Percentiles rank a stretch among this genome's conserved stretches.
These are phyloP conservation scores for Xylaria polymorpha DNA, from an alignment of 2,329 filamentous ascomycete genomes.

Conservation along the genomic window DNA sequence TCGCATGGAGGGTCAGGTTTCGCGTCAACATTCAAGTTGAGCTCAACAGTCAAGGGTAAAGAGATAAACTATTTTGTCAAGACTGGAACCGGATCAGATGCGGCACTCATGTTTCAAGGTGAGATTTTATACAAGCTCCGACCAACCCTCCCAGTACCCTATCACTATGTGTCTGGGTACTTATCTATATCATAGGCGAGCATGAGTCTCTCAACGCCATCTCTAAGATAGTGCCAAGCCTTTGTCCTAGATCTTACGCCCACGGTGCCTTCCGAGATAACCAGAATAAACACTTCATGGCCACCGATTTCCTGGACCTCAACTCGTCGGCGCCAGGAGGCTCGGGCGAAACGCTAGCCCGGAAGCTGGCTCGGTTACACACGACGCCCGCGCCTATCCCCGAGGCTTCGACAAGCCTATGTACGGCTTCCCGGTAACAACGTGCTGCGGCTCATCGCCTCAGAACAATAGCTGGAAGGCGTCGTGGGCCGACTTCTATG, in stretches of 20 bases:
- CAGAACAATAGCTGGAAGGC: constrained; percentile 81
- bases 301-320: constrained; percentile 84
- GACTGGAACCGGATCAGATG: constrained; percentile 68
- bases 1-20: constrained; percentile 75
- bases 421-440: constrained; percentile 87
- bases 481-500: constrained; percentile 89
- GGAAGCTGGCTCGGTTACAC: constrained; percentile 83
- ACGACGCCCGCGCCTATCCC: constrained; percentile 77
- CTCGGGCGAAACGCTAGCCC: constrained; percentile 70
- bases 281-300: constrained; percentile 66
- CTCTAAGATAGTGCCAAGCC: constrained; percentile 73
- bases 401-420: constrained; percentile 67
- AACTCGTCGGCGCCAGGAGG: constrained; percentile 56
- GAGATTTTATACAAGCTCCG: constrained; percentile 26
- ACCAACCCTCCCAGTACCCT: neutral
- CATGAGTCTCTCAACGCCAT: constrained; percentile 87
- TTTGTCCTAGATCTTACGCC: constrained; percentile 81
- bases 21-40: constrained; percentile 72
- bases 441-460: constrained; percentile 85
- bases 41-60: constrained; percentile 59
- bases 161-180: neutral
- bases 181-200: constrained; percentile 69
- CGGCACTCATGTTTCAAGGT: constrained; percentile 78
- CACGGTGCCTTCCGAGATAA: constrained; percentile 71
- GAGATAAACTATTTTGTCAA: constrained; percentile 77